Percentiles rank a stretch among this genome's conserved stretches.
phyloP scores from a whole-genome alignment of 768 basidiomycete genomes.

The Chalciporus piperatus region DNA sequence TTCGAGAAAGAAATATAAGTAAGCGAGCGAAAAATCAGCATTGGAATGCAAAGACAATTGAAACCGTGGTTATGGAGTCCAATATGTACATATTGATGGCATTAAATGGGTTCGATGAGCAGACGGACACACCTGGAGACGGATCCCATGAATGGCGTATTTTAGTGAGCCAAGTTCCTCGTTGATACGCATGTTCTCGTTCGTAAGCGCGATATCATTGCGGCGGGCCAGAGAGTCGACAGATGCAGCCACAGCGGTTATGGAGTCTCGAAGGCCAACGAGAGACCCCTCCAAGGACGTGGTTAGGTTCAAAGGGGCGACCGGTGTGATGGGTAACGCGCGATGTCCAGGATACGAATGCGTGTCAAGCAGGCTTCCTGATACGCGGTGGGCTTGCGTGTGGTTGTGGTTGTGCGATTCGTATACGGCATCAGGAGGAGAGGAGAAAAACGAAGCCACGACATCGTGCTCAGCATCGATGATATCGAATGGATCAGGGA shows the following conservation, averaged over 20 bases:
- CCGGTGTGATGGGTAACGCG: conserved; percentile 32
- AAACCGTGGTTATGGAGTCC: conserved; percentile 1
- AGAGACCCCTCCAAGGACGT: conserved; percentile 65
- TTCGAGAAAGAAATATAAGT: conserved; percentile 13
- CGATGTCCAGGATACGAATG: conserved; percentile 21
- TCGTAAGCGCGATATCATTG: conserved; percentile 63
- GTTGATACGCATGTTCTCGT: conserved; percentile 67
- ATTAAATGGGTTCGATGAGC: conserved; percentile 5
- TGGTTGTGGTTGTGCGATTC: conserved; percentile 17
- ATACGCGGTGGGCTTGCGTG: conserved; percentile 12
- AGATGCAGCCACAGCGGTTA: conserved; percentile 56
- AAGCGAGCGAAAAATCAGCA: conserved; percentile 9
- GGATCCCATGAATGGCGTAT: conserved; percentile 67
- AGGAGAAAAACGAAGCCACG: conserved; percentile 22
- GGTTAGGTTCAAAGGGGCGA: conserved; percentile 62
- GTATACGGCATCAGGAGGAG: conserved; percentile 25
- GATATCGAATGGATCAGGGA: conserved; percentile 16
- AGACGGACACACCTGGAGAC: conserved; percentile 63
- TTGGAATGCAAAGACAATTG: conserved; percentile 6
- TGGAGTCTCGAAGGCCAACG: conserved; percentile 52
- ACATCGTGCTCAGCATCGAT: conserved; percentile 25
- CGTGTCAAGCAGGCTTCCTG: conserved; percentile 20
- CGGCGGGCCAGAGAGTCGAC: conserved; percentile 61
- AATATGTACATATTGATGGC: not conserved
- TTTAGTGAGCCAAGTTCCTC: conserved; percentile 73